Evolutionary conservation across 2,329 filamentous ascomycete genomes (phyloP), one percentile per base, ranked within the genome.

Genomic region (Aspergillus versicolor): DNA sequence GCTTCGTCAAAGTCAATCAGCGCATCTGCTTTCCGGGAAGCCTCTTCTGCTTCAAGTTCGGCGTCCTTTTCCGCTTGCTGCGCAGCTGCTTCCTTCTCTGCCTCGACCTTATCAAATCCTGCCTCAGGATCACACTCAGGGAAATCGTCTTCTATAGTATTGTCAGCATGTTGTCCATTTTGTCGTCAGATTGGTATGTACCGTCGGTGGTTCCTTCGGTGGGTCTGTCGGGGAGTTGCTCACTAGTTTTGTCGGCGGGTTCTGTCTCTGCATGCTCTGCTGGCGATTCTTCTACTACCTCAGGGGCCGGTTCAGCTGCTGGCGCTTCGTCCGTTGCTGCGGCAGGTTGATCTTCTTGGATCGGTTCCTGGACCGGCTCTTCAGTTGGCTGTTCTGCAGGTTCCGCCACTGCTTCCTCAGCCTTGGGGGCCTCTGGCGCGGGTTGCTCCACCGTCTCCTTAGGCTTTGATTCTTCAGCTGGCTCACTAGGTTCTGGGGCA

Each of bases 31-130:
- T 52, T 55, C 9, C 43, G 47, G 19, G 59, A 57, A 3, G 40
- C 57, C 22, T 65, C 65, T 43, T 60, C 63, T 51, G 67, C 65
- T 27, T 67, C 67, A 21, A 67, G 64, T 50, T 67, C 60, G 6
- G 70, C 67, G 7, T 72, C 69, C 47, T 73, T 69, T 13, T 63
- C 70, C 24, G 66, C 71, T 61, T 70, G 64, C 53, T 63, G 64
- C 27, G 70, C 70, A 13, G 65, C 66, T 27, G 62, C 71, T 60
- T 66, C 70, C 48, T 74, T 74, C 52, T 73, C 71, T 5, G 66
- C 67, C 40, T 70, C 69, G 54, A 73, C 65, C 52, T 66, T 61
- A 40, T 70, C 71, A 38, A 58, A 59, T 52, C 64, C 72, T 57
- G 64, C 68, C 30, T 62, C 61, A 57, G 65, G 65, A 61, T 73